Evolutionary conservation across 2,329 filamentous ascomycete genomes (phyloP).

Genomic region (Parafenestella ontariensis): DNA sequence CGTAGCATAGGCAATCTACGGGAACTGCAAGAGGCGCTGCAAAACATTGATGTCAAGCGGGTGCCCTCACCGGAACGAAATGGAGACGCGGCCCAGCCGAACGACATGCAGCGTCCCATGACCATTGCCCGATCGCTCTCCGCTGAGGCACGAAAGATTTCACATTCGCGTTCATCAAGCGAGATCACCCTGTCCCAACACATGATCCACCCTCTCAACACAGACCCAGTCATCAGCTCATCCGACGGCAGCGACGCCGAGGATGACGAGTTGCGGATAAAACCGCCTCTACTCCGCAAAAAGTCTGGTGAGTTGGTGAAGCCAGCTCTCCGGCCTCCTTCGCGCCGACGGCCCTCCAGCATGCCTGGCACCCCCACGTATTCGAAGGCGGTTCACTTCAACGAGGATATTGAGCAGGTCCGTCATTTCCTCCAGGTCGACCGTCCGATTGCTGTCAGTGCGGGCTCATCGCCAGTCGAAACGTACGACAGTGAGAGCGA

Average conservation of each 20-base stretch:
- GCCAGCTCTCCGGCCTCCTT: constrained; percentile 82
- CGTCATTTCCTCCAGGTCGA: constrained; percentile 95
- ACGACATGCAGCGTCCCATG: constrained; percentile 25
- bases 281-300: constrained; percentile 94
- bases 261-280: constrained; percentile 65
- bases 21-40: constrained; percentile 83
- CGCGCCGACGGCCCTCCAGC: constrained; percentile 85
- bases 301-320: constrained; percentile 97
- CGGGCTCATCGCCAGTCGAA: constrained; percentile 89
- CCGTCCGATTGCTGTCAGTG: constrained; percentile 92
- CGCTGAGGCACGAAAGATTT: constrained; percentile 65
- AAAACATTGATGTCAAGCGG: constrained; percentile 74
- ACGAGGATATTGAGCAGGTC: constrained; percentile 94
- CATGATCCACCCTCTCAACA: constrained; percentile 49
- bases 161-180: constrained; percentile 66
- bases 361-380: constrained; percentile 98
- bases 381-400: constrained; percentile 97
- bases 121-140: constrained; percentile 51
- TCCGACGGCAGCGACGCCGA: constrained; percentile 62
- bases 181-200: constrained; percentile 61
- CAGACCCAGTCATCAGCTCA: constrained; percentile 54
- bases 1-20: constrained; percentile 56
- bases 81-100: constrained; percentile 23
- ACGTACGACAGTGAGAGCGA: constrained; percentile 85
- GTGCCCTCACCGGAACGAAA: constrained; percentile 62